Percentiles rank a stretch among this genome's conserved stretches.
Conservation (phyloP, 2,329 filamentous ascomycete genomes). For the Cercospora sp. region DNA sequence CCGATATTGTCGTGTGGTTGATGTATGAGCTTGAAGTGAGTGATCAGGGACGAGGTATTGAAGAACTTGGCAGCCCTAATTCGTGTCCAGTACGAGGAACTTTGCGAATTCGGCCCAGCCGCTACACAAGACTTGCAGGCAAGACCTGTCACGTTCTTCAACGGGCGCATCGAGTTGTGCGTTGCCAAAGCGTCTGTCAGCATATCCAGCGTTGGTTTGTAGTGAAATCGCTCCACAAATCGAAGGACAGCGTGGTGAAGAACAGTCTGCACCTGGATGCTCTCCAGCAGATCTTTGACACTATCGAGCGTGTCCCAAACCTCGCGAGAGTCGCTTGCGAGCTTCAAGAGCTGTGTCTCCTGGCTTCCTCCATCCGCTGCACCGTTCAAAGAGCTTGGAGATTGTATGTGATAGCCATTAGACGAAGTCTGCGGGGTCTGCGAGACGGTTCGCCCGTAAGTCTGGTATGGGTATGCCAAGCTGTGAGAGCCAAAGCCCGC, state of each 20-base stretch:
- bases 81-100: slow-evolving; percentile 40
- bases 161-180: slow-evolving; percentile 42
- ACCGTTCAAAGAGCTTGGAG: not conserved
- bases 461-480: slow-evolving; percentile 8
- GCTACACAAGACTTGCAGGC: slow-evolving; percentile 42
- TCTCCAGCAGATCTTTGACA: slow-evolving; percentile 62
- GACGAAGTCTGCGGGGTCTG: not conserved
- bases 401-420: not conserved
- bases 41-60: slow-evolving; percentile 56
- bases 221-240: slow-evolving; percentile 59
- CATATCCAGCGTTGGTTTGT: slow-evolving; percentile 60
- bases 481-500: not conserved
- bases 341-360: slow-evolving; percentile 26
- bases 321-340: slow-evolving; percentile 58
- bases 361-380: slow-evolving; percentile 10
- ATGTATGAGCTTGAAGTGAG: slow-evolving; percentile 62
- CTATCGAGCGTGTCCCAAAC: slow-evolving; percentile 63
- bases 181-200: slow-evolving; percentile 48
- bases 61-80: slow-evolving; percentile 44
- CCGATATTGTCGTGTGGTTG: slow-evolving; percentile 37
- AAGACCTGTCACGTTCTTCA: slow-evolving; percentile 48
- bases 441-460: not conserved
- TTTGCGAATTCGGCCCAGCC: slow-evolving; percentile 29
- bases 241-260: slow-evolving; percentile 62
- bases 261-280: slow-evolving; percentile 62